phyloP scores from a whole-genome alignment of 1,139 yeast genomes.

The Geotrichum macrosporum region DNA sequence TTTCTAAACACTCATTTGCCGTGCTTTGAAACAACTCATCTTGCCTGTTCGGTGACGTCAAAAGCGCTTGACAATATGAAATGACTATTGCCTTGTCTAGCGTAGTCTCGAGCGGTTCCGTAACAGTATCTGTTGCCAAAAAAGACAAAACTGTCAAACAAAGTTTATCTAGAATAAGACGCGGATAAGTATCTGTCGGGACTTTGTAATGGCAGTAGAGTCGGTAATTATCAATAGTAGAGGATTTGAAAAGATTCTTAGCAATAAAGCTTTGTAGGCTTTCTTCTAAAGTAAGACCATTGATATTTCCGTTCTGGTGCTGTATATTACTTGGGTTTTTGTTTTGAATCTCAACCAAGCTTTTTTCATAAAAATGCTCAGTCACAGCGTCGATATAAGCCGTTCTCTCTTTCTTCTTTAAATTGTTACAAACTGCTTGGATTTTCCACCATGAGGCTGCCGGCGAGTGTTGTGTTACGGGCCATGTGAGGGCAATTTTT shows the following conservation, averaged over 20 bases:
- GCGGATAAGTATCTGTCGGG: conserved; percentile 9
- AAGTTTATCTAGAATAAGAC: conserved; percentile 5
- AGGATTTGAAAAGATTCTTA: conserved; percentile 1
- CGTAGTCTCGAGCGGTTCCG: background rate
- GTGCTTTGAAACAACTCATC: background rate
- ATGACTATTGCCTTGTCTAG: conserved; percentile 15
- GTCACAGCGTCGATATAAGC: conserved; percentile 1
- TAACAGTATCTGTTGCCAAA: background rate
- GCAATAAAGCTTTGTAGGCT: conserved; percentile 8
- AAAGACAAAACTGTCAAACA: conserved; percentile 12
- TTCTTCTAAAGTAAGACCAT: too few relatives aligned
- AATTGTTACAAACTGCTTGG: conserved; percentile 8
- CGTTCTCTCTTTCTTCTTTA: conserved; percentile 3
- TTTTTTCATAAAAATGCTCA: conserved; percentile 5
- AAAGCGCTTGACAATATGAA: conserved; percentile 12
- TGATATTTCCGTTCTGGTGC: background rate
- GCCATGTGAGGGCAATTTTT: background rate
- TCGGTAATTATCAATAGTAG: conserved; percentile 9
- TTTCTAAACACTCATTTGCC: conserved; percentile 1
- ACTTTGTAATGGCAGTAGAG: conserved; percentile 10
- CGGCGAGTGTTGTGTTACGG: conserved; percentile 9
- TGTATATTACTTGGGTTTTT: background rate
- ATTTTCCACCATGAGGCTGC: conserved; percentile 18
- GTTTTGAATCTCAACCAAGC: background rate
- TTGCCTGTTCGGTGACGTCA: conserved; percentile 5